Evolutionary conservation across 208 protist species (phyloP), one percentile per base, ranked within the genome.

Genomic region (Plasmodiophora brassicae): DNA sequence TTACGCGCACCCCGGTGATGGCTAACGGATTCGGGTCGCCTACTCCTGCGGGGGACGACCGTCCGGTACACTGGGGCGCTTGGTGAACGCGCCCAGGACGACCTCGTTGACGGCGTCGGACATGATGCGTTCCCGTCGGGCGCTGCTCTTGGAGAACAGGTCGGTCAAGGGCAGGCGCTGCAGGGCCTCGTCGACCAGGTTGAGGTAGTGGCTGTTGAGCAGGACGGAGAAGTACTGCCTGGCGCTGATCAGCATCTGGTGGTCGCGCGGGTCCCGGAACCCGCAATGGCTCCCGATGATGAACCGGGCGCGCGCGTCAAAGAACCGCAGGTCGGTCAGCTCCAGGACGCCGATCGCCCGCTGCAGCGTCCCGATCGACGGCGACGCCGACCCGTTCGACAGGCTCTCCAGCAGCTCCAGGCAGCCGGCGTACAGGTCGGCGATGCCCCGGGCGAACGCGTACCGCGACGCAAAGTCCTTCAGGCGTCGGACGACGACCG

Each of bases 171-270:
- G 65, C 41, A 5, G n/a, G 20, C 65, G 65, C n/a, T 78, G 65
- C 32, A 78, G 65, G n/a, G 65, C 65, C 5, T 78, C 65, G 65
- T 78, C 65, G 14, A 78, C 65, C n/a, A 78, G n/a, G 20, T 78
- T 32, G 14, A 78, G n/a, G n/a, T 78, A 78, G 65, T 78, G 65
- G 10, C 41, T n/a, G n/a, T 78, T 78, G 14, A 14, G 65, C 32
- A 8, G 10, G 32, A 32, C 20, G n/a, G 32, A 44, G 65, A 78
- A 78, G n/a, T 78, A 78, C 41, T 78, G 65, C 41, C 65, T 78
- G 65, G 65, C 65, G 65, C n/a, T 38, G 14, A 78, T 5, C 65
- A 78, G n/a, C 65, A 78, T 78, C 32, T 78, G 32, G 41, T 78
- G 65, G 41, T 78, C 65, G n/a, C 65, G 65, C 32, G 32, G 14